Percentiles rank a stretch among this genome's conserved stretches.
Conservation (phyloP, 2,329 filamentous ascomycete species). For the Botrytis paeoniae region DNA sequence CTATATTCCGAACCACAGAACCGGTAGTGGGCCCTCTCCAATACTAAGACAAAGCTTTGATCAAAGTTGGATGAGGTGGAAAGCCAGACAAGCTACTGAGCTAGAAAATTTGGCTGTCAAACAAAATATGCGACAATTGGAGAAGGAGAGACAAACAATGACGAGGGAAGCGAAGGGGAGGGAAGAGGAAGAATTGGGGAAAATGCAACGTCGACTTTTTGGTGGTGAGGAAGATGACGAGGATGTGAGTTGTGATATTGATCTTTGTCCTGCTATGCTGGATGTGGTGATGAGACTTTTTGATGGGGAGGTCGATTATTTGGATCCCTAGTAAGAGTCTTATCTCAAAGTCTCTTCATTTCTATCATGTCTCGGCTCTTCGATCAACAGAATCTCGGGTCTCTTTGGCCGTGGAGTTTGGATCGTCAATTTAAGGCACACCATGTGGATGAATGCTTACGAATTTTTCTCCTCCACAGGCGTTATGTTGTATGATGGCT, state of each 20-base stretch:
- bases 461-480: slow-evolving; percentile 28
- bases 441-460: slow-evolving; percentile 34
- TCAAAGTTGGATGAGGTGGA: slow-evolving; percentile 37
- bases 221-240: slow-evolving; percentile 35
- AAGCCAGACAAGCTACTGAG: slow-evolving; percentile 32
- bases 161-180: slow-evolving; percentile 25
- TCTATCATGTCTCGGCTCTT: slow-evolving; percentile 21
- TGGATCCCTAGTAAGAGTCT: slow-evolving; percentile 33
- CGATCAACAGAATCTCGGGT: slow-evolving; percentile 12
- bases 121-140: background rate
- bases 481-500: slow-evolving; percentile 28
- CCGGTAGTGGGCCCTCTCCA: slow-evolving; percentile 28
- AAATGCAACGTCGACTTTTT: slow-evolving; percentile 32
- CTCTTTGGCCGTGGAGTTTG: slow-evolving; percentile 2
- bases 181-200: slow-evolving; percentile 29
- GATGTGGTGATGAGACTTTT: slow-evolving; percentile 36
- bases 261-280: slow-evolving; percentile 37
- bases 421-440: background rate
- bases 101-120: background rate
- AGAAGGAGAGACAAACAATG: slow-evolving; percentile 7
- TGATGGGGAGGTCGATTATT: slow-evolving; percentile 36
- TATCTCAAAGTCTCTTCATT: slow-evolving; percentile 20
- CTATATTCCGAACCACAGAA: slow-evolving; percentile 25
- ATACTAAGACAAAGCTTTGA: slow-evolving; percentile 36
- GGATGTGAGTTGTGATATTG: slow-evolving; percentile 31